Evolutionary conservation across 768 basidiomycete genomes (phyloP).

Genomic region (Glaciozyma antarctica): DNA sequence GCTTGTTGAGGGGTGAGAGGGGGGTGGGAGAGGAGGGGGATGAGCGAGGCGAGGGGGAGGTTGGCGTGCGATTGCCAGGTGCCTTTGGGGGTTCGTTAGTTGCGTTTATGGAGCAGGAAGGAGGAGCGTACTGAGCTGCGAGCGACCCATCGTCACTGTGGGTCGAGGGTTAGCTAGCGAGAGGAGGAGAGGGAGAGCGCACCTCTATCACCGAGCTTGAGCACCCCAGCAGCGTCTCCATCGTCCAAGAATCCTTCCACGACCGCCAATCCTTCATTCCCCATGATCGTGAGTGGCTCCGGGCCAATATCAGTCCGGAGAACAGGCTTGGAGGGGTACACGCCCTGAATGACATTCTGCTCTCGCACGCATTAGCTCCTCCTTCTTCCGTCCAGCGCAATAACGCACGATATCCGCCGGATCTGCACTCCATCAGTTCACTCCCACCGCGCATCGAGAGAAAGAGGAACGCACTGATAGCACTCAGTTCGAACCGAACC

Average conservation of each 20-base stretch:
- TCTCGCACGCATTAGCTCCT: too few species aligned
- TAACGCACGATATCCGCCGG: slow-evolving; percentile 26
- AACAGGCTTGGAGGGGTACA: slow-evolving; percentile 23
- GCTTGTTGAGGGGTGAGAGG: slow-evolving; percentile 14
- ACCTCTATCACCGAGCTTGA: slow-evolving; percentile 30
- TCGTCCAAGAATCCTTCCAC: slow-evolving; percentile 30
- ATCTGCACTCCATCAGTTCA: slow-evolving; percentile 9
- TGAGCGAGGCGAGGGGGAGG: slow-evolving; percentile 21
- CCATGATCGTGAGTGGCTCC: slow-evolving; percentile 25
- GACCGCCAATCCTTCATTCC: slow-evolving; percentile 34
- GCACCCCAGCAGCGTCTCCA: slow-evolving; percentile 14
- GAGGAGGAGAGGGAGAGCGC: not conserved
- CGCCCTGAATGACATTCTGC: slow-evolving; percentile 35
- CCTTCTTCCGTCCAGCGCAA: not conserved
- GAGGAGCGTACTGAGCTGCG: slow-evolving; percentile 27
- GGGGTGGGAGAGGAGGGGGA: slow-evolving; percentile 12
- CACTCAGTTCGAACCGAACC: slow-evolving; percentile 21
- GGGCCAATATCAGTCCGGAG: slow-evolving; percentile 21
- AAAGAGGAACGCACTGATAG: slow-evolving; percentile 20
- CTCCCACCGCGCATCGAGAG: rapidly evolving
- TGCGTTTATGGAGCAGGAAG: too few species aligned
- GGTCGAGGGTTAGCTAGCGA: not conserved
- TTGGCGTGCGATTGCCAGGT: slow-evolving; percentile 33
- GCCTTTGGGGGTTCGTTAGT: slow-evolving; percentile 5
- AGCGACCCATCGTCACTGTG: slow-evolving; percentile 34